A percentile compares a stretch with the other conserved stretches of the same genome.
These are phyloP conservation scores for Anaeramoeba flamelloides DNA, from an alignment of 78 protist species.

Conservation along the genomic window DNA sequence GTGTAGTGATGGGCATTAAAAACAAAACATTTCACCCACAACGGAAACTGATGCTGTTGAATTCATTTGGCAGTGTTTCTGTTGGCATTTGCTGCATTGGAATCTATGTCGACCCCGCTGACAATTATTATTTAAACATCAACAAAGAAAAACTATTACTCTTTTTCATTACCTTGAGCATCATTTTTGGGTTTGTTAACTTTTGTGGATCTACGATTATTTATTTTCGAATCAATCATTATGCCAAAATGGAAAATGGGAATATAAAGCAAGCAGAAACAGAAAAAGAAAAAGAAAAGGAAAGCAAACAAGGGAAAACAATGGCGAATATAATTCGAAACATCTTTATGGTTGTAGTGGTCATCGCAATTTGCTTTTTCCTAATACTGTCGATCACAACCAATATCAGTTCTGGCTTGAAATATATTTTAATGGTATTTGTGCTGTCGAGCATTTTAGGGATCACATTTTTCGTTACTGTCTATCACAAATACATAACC, in stretches of 20 bases:
- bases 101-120: background rate
- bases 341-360: background rate
- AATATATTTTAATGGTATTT: no score
- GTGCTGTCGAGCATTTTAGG: no score
- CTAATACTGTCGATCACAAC: no score
- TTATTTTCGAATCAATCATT: background rate
- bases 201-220: background rate
- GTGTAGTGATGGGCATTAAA: no score
- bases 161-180: background rate
- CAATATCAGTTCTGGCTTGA: no score
- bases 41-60: no score
- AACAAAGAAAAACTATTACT: background rate
- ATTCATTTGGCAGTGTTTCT: slow-evolving; percentile 48
- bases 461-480: slow-evolving; percentile 44
- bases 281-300: no score
- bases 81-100: slow-evolving; percentile 25
- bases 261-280: background rate
- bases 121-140: background rate
- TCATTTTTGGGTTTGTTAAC: background rate
- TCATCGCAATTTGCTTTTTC: slow-evolving; percentile 20
- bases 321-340: background rate
- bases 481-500: slow-evolving; percentile 92
- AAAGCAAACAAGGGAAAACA: background rate
- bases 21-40: no score
- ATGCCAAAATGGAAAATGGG: background rate